Evolutionary conservation across 2,329 filamentous ascomycete species (phyloP).

Genomic region (Diaporthe helianthi): DNA sequence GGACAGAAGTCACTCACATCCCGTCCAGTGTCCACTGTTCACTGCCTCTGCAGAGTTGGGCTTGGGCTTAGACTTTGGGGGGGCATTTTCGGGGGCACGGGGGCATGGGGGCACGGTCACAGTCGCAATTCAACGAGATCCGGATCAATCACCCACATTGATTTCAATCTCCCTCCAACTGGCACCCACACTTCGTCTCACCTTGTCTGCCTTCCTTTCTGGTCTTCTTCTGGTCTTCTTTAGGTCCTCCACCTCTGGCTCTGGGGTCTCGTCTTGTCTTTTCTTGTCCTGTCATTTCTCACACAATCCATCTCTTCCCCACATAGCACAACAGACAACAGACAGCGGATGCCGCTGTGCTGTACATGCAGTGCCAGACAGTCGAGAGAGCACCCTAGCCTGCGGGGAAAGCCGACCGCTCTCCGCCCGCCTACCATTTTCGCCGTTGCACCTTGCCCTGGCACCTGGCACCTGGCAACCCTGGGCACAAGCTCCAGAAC

Average conservation of each 20-base stretch:
- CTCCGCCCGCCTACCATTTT: neutral
- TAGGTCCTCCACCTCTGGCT: neutral
- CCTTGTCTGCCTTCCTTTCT: neutral
- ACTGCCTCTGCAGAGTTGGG: neutral
- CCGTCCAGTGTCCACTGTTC: neutral
- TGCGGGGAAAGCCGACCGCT: conserved; percentile 20
- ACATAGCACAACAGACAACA: neutral
- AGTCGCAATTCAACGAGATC: conserved; percentile 7
- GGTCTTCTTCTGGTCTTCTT: neutral
- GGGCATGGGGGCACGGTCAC: conserved; percentile 6
- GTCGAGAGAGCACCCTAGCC: neutral
- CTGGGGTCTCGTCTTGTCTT: too few species aligned
- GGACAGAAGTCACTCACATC: neutral
- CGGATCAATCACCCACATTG: conserved; percentile 2
- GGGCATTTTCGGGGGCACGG: too few species aligned
- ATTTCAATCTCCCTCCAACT: conserved; percentile 15
- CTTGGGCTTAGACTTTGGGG: too few species aligned
- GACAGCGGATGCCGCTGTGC: conserved; percentile 13
- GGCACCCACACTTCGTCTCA: conserved; percentile 20
- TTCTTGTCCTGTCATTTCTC: conserved; percentile 4
- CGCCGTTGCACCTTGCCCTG: neutral
- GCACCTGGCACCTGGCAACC: too few species aligned
- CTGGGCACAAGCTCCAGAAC: neutral
- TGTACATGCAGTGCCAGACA: conserved; percentile 3
- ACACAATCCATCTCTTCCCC: neutral